Percentiles rank a stretch among this genome's conserved stretches.
These are phyloP conservation scores for Scytalidium sp. DNA, from an alignment of 2,329 filamentous ascomycete genomes.

Conservation along the genomic window DNA sequence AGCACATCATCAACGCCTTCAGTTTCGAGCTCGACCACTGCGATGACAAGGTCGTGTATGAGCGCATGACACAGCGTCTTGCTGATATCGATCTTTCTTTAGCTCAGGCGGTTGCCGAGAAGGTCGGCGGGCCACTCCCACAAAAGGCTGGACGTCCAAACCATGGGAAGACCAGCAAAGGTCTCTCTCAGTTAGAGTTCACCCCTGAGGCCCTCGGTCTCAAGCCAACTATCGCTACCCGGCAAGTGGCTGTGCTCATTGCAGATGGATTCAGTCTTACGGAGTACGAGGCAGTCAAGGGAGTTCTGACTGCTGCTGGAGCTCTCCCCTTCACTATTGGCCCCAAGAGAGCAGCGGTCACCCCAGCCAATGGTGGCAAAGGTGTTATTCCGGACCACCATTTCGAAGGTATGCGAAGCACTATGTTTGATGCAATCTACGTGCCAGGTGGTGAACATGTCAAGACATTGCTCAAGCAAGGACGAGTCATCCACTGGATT, in stretches of 20 bases:
- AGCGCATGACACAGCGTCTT: slow-evolving; percentile 64
- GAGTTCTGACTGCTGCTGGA: slow-evolving; percentile 56
- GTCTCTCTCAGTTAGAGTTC: slow-evolving; percentile 68
- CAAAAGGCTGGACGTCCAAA: slow-evolving; percentile 52
- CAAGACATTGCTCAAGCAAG: slow-evolving; percentile 62
- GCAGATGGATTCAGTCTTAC: slow-evolving; percentile 72
- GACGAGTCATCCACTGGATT: slow-evolving; percentile 73
- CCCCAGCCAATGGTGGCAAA: slow-evolving; percentile 34
- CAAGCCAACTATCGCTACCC: slow-evolving; percentile 64
- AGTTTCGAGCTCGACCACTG: slow-evolving; percentile 78
- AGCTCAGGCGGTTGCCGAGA: slow-evolving; percentile 64
- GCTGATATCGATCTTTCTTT: slow-evolving; percentile 70
- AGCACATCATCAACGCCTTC: slow-evolving; percentile 58
- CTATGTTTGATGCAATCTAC: slow-evolving; percentile 78
- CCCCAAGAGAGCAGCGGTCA: slow-evolving; percentile 62
- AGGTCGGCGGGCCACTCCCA: slow-evolving; percentile 64
- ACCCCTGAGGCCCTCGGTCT: slow-evolving; percentile 42
- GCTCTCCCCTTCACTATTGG: slow-evolving; percentile 74
- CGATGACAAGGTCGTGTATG: slow-evolving; percentile 74
- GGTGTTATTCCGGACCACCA: slow-evolving; percentile 71
- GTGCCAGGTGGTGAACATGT: slow-evolving; percentile 69
- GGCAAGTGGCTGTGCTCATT: slow-evolving; percentile 72
- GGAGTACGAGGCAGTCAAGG: slow-evolving; percentile 63
- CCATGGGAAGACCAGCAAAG: slow-evolving; percentile 64
- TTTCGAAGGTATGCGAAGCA: slow-evolving; percentile 75